Evolutionary conservation across 2,329 filamentous ascomycete genomes (phyloP).

Genomic region (Aphanoascus verrucosus): DNA sequence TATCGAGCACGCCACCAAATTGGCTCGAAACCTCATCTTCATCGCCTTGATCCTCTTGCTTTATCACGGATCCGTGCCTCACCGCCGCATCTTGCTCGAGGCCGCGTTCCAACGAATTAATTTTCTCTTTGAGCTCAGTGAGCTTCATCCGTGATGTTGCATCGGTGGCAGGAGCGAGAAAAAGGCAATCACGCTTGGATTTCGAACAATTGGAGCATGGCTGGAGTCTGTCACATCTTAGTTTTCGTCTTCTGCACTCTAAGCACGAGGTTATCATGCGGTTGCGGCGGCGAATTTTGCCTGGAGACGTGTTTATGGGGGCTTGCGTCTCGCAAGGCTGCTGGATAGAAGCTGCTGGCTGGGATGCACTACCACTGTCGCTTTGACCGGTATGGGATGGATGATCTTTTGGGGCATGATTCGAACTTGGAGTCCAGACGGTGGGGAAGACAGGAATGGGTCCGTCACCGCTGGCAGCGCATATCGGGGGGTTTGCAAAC

Average conservation of each 20-base stretch:
- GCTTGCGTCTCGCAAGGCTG: background rate
- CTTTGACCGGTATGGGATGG: background rate
- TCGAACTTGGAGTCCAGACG: constrained; percentile 1
- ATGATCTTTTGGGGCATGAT: background rate
- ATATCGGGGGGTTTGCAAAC: background rate
- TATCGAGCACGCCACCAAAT: constrained; percentile 33
- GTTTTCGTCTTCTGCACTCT: constrained; percentile 61
- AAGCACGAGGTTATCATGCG: constrained; percentile 60
- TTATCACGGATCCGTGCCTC: constrained; percentile 19
- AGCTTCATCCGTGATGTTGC: constrained; percentile 58
- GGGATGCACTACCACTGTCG: background rate
- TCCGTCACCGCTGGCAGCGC: background rate
- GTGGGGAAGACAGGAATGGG: constrained; percentile 9
- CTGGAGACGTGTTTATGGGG: background rate
- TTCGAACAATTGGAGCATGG: constrained; percentile 53
- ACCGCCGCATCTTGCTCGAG: constrained; percentile 58
- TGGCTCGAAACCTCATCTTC: constrained; percentile 19
- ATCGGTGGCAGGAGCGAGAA: constrained; percentile 58
- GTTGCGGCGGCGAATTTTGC: constrained; percentile 47
- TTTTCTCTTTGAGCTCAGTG: constrained; percentile 68
- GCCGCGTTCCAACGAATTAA: constrained; percentile 58
- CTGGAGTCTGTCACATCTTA: constrained; percentile 63
- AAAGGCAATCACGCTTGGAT: constrained; percentile 47
- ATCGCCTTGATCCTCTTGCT: constrained; percentile 5
- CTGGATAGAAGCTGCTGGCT: background rate